These are phyloP conservation scores for Astragalus membranaceus DNA, from an alignment of 306 rosid species.

Conservation along the genomic window DNA sequence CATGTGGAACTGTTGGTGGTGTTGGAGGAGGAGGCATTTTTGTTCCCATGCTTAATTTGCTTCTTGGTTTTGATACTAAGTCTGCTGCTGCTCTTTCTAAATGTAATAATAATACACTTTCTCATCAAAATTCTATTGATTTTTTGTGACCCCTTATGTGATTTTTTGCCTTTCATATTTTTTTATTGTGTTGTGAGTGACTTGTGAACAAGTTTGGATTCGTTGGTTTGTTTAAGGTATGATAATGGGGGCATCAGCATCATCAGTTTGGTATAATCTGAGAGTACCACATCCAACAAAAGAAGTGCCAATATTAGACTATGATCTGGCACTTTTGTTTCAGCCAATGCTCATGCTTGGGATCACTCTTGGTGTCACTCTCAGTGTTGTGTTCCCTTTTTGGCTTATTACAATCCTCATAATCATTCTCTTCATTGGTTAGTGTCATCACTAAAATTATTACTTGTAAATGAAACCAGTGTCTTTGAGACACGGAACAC, in stretches of 20 bases:
- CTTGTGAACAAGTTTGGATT: background rate
- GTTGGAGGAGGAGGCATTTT: slow-evolving; percentile 97
- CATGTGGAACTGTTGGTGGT: slow-evolving; percentile 94
- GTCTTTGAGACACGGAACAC: background rate
- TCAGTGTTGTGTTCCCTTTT: slow-evolving; percentile 89
- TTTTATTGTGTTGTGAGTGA: background rate
- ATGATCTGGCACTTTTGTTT: slow-evolving; percentile 79
- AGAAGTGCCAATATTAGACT: slow-evolving; percentile 77
- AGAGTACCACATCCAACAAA: slow-evolving; percentile 84
- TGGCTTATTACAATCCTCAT: slow-evolving; percentile 91
- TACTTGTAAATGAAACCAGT: background rate
- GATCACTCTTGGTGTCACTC: slow-evolving; percentile 78
- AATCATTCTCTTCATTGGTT: slow-evolving; percentile 75
- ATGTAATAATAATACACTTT: slow-evolving; percentile 32
- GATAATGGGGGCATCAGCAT: slow-evolving; percentile 92
- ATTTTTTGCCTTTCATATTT: background rate
- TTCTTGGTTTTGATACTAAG: slow-evolving; percentile 84
- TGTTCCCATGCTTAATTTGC: slow-evolving; percentile 86
- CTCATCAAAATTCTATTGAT: background rate
- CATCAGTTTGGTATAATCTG: slow-evolving; percentile 88
- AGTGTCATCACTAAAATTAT: background rate
- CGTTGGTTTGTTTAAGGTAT: slow-evolving; percentile 47
- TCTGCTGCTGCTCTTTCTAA: slow-evolving; percentile 96
- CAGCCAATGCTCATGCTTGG: slow-evolving; percentile 98
- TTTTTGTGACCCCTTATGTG: background rate